Base-by-base conservation (phyloP, 2,329 filamentous ascomycete genomes). In the Phialophora macrospora region DNA sequence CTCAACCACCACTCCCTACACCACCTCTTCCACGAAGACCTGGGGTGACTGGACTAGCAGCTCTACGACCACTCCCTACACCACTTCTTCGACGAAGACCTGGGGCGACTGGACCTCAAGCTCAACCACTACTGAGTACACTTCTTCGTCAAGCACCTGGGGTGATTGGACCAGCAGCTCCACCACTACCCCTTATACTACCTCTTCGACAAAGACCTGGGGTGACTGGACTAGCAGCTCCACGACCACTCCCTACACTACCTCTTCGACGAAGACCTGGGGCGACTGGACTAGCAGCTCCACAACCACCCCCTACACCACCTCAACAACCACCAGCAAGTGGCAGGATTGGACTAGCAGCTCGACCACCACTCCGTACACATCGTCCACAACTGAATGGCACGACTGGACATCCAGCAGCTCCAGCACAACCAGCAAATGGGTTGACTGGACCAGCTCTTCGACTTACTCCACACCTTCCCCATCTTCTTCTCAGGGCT, bases 391-490 rank as follows among this genome's bases (percentile, higher is more conserved):
- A 8, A 51, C 12, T 11, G 26, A 8, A 8, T 62, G 48, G 48
- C 49, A 54, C 4, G 59, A 55, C 41, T 48, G 49, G 49, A 44
- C 34, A 22, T 41, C 34, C 48, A 38, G 22, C n/a, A 30, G 38
- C 11, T 30, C 58, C 12, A 41, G 46, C 34, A 52, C 58, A 24
- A 8, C 46, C 11, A 48, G 41, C 44, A 51, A 22, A n/a, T 63
- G 61, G 61, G 26, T 54, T 9, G 46, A 60, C 6, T 60, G 58
- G 58, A 60, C 41, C 28, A 55, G 52, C 28, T n/a, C 60, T 41
- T 32, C 28, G 32, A 55, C 34, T 14, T 51, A 22, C 5, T 28
- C 38, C 44, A 38, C 55, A 5, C 55, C 55, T 24, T 9, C 55
- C 28, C 55, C 55, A 2, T 12, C 56, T 34, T n/a, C 38, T 38